A percentile compares a stretch with the other conserved stretches of the same genome.
Evolutionary conservation across 2,329 filamentous ascomycete species (phyloP).

Genomic region (Grosmannia huntii): DNA sequence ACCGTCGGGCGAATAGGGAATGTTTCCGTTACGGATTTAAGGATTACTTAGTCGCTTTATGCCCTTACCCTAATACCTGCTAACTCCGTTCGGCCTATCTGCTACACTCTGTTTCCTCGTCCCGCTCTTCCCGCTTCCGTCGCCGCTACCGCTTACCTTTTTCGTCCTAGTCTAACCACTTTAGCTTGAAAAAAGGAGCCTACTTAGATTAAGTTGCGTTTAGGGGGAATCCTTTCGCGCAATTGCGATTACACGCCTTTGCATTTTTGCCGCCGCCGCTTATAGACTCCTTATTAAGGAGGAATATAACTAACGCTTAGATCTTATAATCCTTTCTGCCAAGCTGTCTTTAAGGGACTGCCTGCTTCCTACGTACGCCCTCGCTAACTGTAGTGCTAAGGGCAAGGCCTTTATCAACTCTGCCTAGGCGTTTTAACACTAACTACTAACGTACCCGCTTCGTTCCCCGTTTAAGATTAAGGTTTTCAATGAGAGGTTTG

Average conservation of each 20-base stretch:
- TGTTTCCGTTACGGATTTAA: not conserved
- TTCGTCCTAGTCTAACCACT: too few species aligned
- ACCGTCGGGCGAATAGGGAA: not conserved
- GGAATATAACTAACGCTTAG: not conserved
- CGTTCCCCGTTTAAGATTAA: too few species aligned
- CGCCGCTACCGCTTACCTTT: too few species aligned
- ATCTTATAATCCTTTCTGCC: not conserved
- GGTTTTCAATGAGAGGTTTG: too few species aligned
- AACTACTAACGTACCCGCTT: too few species aligned
- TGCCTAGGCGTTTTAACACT: too few species aligned
- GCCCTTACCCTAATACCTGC: not conserved
- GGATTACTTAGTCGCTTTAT: not conserved
- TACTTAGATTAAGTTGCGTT: not conserved
- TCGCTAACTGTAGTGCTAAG: too few species aligned
- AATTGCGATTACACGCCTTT: not conserved
- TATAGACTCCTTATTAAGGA: not conserved
- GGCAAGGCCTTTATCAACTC: too few species aligned
- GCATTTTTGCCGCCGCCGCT: not conserved
- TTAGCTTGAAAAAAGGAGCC: not conserved
- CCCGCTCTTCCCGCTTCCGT: too few species aligned
- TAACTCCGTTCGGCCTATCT: not conserved
- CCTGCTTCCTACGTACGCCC: too few species aligned
- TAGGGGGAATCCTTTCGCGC: too few species aligned
- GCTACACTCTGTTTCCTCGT: not conserved
- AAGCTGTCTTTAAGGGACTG: too few species aligned